Percentiles rank a stretch among this genome's conserved stretches.
These are phyloP conservation scores for Nitzschia sp. DNA, from an alignment of 108 stramenopile species.

Conservation along the genomic window DNA sequence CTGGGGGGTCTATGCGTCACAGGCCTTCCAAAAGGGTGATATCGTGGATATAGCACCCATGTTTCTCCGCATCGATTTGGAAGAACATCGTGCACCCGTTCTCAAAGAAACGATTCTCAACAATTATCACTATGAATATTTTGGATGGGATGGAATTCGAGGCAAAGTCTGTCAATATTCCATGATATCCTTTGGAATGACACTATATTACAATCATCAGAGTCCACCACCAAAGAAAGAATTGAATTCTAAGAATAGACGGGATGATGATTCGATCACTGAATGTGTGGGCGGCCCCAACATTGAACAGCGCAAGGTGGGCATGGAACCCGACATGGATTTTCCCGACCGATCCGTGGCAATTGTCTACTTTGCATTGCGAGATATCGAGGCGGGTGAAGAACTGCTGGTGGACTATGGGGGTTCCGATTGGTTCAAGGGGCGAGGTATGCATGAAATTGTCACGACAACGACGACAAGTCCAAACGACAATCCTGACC, in stretches of 20 bases:
- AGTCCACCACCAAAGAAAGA: not conserved
- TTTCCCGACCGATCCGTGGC: not conserved
- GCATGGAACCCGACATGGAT: slow-evolving; percentile 16
- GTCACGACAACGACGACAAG: not conserved
- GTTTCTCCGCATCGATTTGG: slow-evolving; percentile 15
- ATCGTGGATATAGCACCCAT: slow-evolving; percentile 38
- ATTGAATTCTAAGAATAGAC: not conserved
- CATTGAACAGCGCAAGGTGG: slow-evolving; percentile 16
- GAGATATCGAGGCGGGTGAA: slow-evolving; percentile 32
- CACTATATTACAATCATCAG: slow-evolving; percentile 35
- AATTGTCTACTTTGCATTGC: slow-evolving; percentile 14
- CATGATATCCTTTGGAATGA: slow-evolving; percentile 21
- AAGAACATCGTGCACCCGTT: slow-evolving; percentile 10
- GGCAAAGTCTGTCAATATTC: not conserved
- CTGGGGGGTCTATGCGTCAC: slow-evolving; percentile 33
- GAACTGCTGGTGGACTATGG: slow-evolving; percentile 33
- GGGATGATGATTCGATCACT: too few species aligned
- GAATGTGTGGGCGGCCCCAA: slow-evolving; percentile 1
- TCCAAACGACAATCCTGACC: not conserved
- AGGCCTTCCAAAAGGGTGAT: slow-evolving; percentile 17
- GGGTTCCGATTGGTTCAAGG: slow-evolving; percentile 26
- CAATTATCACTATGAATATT: slow-evolving; percentile 40
- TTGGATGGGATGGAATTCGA: not conserved
- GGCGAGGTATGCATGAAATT: slow-evolving; percentile 25
- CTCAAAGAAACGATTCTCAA: slow-evolving; percentile 24